Base-by-base conservation (phyloP, 495 filamentous ascomycete genomes). In the Hypomontagnella submonticulosa region DNA sequence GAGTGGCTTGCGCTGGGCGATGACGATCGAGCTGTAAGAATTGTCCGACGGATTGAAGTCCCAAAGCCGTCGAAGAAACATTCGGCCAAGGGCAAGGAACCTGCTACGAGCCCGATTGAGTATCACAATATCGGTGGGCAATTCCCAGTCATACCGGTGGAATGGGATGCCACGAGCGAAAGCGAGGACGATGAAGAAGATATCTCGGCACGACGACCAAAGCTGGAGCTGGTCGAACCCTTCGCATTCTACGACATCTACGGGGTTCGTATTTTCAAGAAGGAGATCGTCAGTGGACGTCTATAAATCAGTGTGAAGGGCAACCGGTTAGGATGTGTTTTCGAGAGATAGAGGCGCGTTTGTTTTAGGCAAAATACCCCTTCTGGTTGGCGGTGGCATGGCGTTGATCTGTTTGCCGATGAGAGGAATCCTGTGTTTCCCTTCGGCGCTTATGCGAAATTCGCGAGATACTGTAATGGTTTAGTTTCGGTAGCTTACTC, bases 1-100 rank as follows among this genome's bases (percentile, higher is more conserved):
- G 78, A 85, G 70, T 87, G 80, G 71, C 56, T 88, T 15, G 80
- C 83, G 2, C 72, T 86, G 6, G 79, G 79, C 44, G 77, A 79
- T 8, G 71, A 76, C 3, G 71, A 79, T 18, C 52, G 61, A 4
- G 79, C 83, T 5, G 75, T 82, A 20, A 73, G 76, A 4, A 69
- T 85, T 41, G 54, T 80, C n/a, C 73, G 80, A 9, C 55, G 68
- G 1, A 46, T 60, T 23, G 67, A 65, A 16, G 19, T 37, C 1
- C 16, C 65, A 20, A 76, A 74, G 47, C 66, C 73, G 47, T 42
- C 30, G 1, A 66, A 71, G 42, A 72, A 66, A 44, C 8, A 38
- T 3, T 75, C 74, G 59, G 56, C 55, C 40, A 78, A 77, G 53
- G 63, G 67, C 55, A 77, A 75, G 67, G 68, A 56, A 9, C 36